Evolutionary conservation across 768 basidiomycete genomes (phyloP).

Genomic region (Coprinellus micaceus): DNA sequence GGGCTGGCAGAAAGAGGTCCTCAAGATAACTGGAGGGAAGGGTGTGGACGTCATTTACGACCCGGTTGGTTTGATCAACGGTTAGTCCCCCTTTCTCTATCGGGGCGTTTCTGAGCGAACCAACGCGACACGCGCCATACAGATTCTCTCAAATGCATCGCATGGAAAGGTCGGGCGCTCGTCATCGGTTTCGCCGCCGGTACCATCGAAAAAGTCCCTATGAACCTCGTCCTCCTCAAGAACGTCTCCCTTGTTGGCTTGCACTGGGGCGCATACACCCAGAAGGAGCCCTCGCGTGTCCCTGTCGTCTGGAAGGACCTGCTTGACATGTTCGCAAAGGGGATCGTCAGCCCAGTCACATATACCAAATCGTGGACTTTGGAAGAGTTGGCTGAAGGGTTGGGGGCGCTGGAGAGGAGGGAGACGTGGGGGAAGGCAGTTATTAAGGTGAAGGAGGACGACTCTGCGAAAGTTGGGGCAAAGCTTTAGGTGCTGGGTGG

Average conservation of each 20-base stretch:
- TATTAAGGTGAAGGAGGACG: constrained; percentile 57
- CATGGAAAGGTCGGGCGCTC: constrained; percentile 88
- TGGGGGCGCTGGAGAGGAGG: constrained; percentile 72
- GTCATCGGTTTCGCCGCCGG: constrained; percentile 94
- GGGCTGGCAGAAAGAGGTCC: constrained; percentile 88
- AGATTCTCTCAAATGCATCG: constrained; percentile 90
- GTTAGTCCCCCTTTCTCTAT: constrained; percentile 27
- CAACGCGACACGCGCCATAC: not conserved
- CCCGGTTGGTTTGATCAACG: constrained; percentile 77
- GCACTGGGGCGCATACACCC: constrained; percentile 79
- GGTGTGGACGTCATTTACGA: constrained; percentile 89
- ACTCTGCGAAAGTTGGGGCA: constrained; percentile 24
- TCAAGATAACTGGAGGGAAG: constrained; percentile 75
- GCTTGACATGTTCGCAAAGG: constrained; percentile 62
- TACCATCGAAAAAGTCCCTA: constrained; percentile 82
- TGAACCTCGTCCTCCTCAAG: constrained; percentile 80
- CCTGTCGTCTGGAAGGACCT: constrained; percentile 70
- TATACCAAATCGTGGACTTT: constrained; percentile 71
- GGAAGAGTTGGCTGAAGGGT: constrained; percentile 60
- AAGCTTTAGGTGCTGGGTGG: constrained; percentile 33
- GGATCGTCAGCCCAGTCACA: constrained; percentile 61
- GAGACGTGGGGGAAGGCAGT: constrained; percentile 93
- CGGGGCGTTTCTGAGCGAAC: not conserved
- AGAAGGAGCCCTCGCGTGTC: constrained; percentile 62
- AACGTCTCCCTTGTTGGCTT: constrained; percentile 82